Evolutionary conservation across 2,329 filamentous ascomycete species (phyloP).

Genomic region (Cladosporium sp.): DNA sequence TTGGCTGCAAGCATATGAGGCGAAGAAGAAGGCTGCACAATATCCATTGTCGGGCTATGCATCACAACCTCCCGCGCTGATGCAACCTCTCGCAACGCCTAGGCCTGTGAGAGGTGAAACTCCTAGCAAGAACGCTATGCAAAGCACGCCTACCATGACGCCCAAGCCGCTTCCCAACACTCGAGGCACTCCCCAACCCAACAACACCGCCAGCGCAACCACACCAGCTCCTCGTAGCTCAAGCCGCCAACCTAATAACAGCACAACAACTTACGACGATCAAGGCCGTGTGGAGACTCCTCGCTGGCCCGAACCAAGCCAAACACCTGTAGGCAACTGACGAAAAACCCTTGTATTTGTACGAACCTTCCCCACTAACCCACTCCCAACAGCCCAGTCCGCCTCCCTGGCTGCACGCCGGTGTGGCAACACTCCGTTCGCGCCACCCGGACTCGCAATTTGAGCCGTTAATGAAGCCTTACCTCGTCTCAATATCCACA

Average conservation of each 20-base stretch:
- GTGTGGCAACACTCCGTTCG: conserved; percentile 66
- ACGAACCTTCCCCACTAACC: conserved; percentile 10
- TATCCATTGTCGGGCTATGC: conserved; percentile 33
- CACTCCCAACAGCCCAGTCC: conserved; percentile 62
- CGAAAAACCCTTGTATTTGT: neutral
- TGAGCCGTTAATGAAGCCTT: conserved; percentile 87
- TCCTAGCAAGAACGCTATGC: conserved; percentile 19
- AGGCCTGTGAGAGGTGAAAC: conserved; percentile 7
- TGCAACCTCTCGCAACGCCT: neutral
- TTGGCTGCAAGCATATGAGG: conserved; percentile 44
- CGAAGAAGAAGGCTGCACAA: conserved; percentile 30
- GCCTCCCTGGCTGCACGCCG: conserved; percentile 76
- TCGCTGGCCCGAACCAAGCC: conserved; percentile 55
- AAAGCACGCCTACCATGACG: conserved; percentile 25
- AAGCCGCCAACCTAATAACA: conserved; percentile 11
- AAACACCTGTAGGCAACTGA: conserved; percentile 57
- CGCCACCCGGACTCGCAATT: conserved; percentile 77
- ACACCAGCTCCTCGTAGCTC: conserved; percentile 5
- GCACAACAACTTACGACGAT: conserved; percentile 25
- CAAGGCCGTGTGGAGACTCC: conserved; percentile 63
- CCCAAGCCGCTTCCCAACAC: conserved; percentile 21
- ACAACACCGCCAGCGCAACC: too few relatives aligned
- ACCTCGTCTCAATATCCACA: conserved; percentile 69
- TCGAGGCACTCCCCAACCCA: conserved; percentile 26
- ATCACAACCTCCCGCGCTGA: conserved; percentile 22